phyloP scores from a whole-genome alignment of 2,329 filamentous ascomycete species.

The Stemphylium lycopersici region DNA sequence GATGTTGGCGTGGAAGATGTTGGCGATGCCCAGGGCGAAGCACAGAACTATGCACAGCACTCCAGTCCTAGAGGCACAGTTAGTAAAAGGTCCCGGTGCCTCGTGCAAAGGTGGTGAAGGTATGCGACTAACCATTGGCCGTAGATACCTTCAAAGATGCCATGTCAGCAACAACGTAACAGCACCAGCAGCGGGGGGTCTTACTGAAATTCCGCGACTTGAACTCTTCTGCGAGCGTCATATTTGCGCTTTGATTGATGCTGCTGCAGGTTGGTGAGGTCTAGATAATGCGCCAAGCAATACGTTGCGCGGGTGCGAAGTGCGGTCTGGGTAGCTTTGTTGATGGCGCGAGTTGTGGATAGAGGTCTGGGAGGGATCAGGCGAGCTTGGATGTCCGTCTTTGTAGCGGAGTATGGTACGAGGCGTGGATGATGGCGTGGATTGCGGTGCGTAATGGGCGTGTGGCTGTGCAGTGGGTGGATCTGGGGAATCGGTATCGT shows the following conservation, averaged over 20 bases:
- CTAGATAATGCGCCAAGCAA: no score
- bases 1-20: constrained; percentile 67
- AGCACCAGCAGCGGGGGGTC: constrained; percentile 30
- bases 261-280: not conserved
- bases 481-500: not conserved
- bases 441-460: constrained; percentile 37
- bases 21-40: constrained; percentile 71
- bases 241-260: constrained; percentile 36
- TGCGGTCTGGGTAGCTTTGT: constrained; percentile 23
- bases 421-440: constrained; percentile 23
- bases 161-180: constrained; percentile 39
- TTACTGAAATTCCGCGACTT: constrained; percentile 70
- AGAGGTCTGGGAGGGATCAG: constrained; percentile 31
- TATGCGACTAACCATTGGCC: constrained; percentile 67
- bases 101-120: not conserved
- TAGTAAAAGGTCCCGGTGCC: constrained; percentile 9
- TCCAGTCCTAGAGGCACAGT: constrained; percentile 53
- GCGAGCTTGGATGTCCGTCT: constrained; percentile 18
- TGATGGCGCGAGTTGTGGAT: constrained; percentile 30
- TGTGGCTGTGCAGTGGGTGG: constrained; percentile 38
- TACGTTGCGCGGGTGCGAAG: constrained; percentile 2
- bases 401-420: constrained; percentile 9
- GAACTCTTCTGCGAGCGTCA: constrained; percentile 68
- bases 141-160: constrained; percentile 63
- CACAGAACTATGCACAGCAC: constrained; percentile 69